A percentile compares a stretch with the other conserved stretches of the same genome.
Conservation (phyloP, 768 basidiomycete genomes). For the Collybia sp. region DNA sequence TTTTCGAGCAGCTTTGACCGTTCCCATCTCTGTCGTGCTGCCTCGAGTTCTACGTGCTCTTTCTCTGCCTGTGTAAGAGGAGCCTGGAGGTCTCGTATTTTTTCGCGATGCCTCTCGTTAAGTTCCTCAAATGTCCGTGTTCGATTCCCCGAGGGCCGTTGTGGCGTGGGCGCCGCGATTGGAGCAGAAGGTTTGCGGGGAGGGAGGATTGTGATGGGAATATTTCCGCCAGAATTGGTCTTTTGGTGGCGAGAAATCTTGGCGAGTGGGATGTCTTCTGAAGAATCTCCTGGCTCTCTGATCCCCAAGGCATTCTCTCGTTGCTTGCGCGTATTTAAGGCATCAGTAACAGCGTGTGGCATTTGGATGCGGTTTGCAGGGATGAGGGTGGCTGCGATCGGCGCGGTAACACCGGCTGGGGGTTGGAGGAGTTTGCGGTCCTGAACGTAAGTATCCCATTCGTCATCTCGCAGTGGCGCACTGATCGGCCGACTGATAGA, state of each 20-base stretch:
- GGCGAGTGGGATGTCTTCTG: conserved; percentile 46
- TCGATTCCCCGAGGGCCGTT: conserved; percentile 43
- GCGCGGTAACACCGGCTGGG: conserved; percentile 74
- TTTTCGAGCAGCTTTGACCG: conserved; percentile 69
- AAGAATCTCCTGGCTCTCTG: conserved; percentile 28
- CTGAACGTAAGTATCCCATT: conserved; percentile 85
- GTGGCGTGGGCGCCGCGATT: conserved; percentile 42
- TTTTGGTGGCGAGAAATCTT: conserved; percentile 21
- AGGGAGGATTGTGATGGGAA: conserved; percentile 43
- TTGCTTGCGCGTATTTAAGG: conserved; percentile 63
- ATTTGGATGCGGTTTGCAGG: conserved; percentile 46
- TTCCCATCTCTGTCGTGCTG: conserved; percentile 84
- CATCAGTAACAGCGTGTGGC: conserved; percentile 71
- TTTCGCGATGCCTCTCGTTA: conserved; percentile 79
- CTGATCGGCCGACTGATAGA: conserved; percentile 68
- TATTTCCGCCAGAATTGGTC: conserved; percentile 22
- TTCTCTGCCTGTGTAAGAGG: conserved; percentile 80
- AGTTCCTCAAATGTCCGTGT: conserved; percentile 85
- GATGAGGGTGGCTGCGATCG: conserved; percentile 45
- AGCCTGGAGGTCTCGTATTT: conserved; percentile 76
- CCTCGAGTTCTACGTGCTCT: conserved; percentile 69
- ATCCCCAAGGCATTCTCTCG: conserved; percentile 63
- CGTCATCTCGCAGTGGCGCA: conserved; percentile 66
- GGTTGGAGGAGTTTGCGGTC: conserved; percentile 85
- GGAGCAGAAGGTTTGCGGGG: conserved; percentile 32